Base-by-base conservation (phyloP, 2,329 filamentous ascomycete species). In the Clarireedia homoeocarpa region DNA sequence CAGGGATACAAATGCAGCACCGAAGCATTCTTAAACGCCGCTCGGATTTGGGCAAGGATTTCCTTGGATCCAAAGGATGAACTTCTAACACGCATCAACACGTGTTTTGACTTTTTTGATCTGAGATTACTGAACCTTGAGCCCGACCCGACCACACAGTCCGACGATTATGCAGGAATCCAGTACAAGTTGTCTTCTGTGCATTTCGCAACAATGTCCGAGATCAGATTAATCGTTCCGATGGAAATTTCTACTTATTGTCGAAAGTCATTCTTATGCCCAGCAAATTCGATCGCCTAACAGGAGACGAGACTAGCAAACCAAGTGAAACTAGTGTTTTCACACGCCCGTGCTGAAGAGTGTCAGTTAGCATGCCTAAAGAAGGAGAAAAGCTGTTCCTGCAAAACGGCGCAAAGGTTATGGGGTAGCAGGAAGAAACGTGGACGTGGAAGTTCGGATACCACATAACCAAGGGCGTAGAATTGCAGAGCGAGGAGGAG, bases 301-400 rank as follows among this genome's bases (percentile, higher is more conserved):
- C n/a, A n/a, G 39, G 17, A 42, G 17, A 42, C 17, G 39, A 20
- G n/a, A 42, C 39, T 42, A 42, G 39, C 17, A 46, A 3, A 5
- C 20, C 23, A 46, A 46, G 42, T 46, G 42, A 46, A 46, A 46
- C 42, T 46, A 46, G 42, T 46, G 42, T 46, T 46, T 46, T 46
- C 42, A 14, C 23, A 46, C 14, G 42, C 7, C 17, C 23, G 23
- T 46, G 23, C 23, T 26, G 42, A 23, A 14, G 20, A 20, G 23
- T 12, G 5, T 46, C 23, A 23, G 39, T 42, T 42, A 14, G 39
- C 9, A 20, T 6, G 9, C 39, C 17, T 2, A 42, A 42, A 42
- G 17, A 42, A 20, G 17, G 39, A 10, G 5, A 20, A 7, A 20
- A n/a, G 5, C 17, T n/a, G 39, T 15, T n/a, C 17, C 39, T 42